Conservation (phyloP, 2,329 filamentous ascomycete genomes). For the Penicillium sp. region DNA sequence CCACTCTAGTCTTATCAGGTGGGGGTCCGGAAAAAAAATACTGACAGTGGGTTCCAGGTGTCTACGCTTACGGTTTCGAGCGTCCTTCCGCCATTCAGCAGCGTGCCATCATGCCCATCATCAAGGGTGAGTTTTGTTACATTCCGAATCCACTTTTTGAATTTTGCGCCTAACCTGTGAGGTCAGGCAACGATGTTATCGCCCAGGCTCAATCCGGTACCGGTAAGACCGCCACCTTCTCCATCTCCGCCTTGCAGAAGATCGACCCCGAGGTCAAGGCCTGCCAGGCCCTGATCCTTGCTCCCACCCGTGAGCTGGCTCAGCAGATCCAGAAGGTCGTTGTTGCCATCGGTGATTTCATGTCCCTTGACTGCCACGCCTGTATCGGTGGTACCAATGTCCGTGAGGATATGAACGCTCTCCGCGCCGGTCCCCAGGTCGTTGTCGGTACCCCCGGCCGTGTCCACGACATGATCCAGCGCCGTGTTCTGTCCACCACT, state of each 20-base stretch:
- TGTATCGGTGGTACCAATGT: slow-evolving; percentile 98
- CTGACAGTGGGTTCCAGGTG: slow-evolving; percentile 54
- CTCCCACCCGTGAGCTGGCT: slow-evolving; percentile 93
- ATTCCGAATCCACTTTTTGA: background rate
- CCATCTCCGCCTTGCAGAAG: slow-evolving; percentile 98
- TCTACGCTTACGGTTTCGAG: slow-evolving; percentile 99
- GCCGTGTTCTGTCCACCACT: slow-evolving; percentile 68
- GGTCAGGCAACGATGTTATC: slow-evolving; percentile 90
- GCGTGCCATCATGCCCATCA: slow-evolving; percentile 99
- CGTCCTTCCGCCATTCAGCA: slow-evolving; percentile 99
- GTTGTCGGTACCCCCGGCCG: slow-evolving; percentile 97
- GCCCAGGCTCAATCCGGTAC: slow-evolving; percentile 99
- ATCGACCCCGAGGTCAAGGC: slow-evolving; percentile 92
- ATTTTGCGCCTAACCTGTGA: slow-evolving; percentile 13
- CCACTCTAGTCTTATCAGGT: slow-evolving; percentile 12
- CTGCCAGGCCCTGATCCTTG: slow-evolving; percentile 97
- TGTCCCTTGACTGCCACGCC: slow-evolving; percentile 98
- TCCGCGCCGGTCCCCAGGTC: slow-evolving; percentile 96
- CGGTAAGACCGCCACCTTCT: slow-evolving; percentile 99
- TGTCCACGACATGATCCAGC: slow-evolving; percentile 80
- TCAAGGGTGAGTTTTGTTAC: slow-evolving; percentile 74
- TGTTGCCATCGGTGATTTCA: slow-evolving; percentile 99
- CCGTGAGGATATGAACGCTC: slow-evolving; percentile 94
- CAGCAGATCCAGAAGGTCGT: slow-evolving; percentile 98
- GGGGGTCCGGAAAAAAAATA: slow-evolving; percentile 26